These are phyloP conservation scores for Chaetomiaceae sp. DNA, from an alignment of 2,329 filamentous ascomycete genomes.

Conservation along the genomic window DNA sequence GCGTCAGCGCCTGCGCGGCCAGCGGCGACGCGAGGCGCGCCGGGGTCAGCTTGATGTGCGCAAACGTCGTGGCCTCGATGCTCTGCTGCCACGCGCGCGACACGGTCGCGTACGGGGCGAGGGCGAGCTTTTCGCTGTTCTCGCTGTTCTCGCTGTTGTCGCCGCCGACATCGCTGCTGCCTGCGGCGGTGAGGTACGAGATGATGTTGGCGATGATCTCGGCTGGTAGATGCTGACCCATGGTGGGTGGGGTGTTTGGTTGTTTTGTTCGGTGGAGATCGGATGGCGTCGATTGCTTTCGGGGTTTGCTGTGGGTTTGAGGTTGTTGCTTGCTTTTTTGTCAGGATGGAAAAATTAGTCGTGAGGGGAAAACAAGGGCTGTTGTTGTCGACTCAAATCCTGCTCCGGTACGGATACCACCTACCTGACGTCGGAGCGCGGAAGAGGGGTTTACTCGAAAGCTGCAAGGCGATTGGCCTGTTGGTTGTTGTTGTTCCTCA, in stretches of 20 bases:
- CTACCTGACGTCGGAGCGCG: too few relatives aligned
- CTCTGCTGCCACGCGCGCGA: slow-evolving; percentile 3
- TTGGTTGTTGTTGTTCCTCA: too few relatives aligned
- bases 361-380: too few relatives aligned
- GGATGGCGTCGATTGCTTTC: background rate
- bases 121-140: background rate
- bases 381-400: too few relatives aligned
- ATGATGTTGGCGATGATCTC: slow-evolving; percentile 7
- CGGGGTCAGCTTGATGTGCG: background rate
- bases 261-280: too few relatives aligned
- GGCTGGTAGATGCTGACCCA: background rate
- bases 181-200: background rate
- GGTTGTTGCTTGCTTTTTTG: too few relatives aligned
- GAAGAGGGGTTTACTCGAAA: too few relatives aligned
- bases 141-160: background rate
- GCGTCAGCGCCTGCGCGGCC: background rate
- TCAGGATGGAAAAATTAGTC: too few relatives aligned
- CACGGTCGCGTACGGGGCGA: slow-evolving; percentile 3
- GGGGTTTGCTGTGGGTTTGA: too few relatives aligned
- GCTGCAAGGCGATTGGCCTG: too few relatives aligned
- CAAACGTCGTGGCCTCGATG: slow-evolving; percentile 2
- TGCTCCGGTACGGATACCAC: too few relatives aligned
- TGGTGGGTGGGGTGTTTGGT: background rate
- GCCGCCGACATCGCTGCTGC: background rate
- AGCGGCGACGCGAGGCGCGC: slow-evolving; percentile 1